These are phyloP conservation scores for Chaetothyriales sp. DNA, from an alignment of 2,329 filamentous ascomycete species.

Conservation along the genomic window DNA sequence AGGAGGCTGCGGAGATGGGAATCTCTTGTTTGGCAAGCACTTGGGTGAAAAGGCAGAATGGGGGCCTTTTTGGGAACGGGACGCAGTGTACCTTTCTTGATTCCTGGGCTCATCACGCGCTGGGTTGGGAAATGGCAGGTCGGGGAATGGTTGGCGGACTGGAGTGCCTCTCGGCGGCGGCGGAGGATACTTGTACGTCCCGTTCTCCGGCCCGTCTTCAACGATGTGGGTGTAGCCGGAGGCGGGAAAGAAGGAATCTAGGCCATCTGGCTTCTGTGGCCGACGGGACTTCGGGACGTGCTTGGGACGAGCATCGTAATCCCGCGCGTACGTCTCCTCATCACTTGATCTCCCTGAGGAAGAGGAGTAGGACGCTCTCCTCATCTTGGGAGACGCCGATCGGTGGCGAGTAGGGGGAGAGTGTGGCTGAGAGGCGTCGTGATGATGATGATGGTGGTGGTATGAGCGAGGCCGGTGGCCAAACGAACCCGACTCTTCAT, in stretches of 20 bases:
- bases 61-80: too few relatives aligned
- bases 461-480: conserved; percentile 26
- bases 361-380: neutral
- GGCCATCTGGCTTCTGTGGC: neutral
- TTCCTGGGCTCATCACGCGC: neutral
- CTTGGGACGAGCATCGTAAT: neutral
- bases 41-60: neutral
- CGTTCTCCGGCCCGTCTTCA: neutral
- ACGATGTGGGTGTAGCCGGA: neutral
- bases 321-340: neutral
- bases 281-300: neutral
- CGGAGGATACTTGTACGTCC: neutral
- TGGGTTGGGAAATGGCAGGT: neutral
- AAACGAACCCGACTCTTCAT: conserved; percentile 18
- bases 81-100: neutral
- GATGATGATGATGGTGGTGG: too few relatives aligned
- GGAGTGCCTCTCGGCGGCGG: neutral
- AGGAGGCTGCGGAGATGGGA: neutral
- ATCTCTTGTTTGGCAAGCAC: neutral
- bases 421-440: conserved; percentile 16
- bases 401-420: conserved; percentile 23
- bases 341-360: neutral
- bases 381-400: conserved; percentile 31
- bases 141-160: neutral
- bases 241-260: neutral